A percentile compares a stretch with the other conserved stretches of the same genome.
Conservation (phyloP, 352 stramenopile genomes). For the Peronospora tabacina region DNA sequence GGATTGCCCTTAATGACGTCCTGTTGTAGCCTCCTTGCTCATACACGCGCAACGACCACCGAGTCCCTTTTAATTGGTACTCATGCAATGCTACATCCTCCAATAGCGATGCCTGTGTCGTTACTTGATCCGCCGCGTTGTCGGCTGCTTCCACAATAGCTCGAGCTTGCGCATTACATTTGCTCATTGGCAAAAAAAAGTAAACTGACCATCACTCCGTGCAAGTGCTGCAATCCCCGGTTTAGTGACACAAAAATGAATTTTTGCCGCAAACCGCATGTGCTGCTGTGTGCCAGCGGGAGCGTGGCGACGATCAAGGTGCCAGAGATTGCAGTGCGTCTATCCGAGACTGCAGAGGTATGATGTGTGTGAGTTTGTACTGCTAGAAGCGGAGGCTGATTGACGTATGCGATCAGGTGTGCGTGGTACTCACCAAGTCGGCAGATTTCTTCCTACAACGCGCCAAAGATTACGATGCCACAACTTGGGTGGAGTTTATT, state of each 20-base stretch:
- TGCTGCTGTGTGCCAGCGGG: slow-evolving; percentile 74
- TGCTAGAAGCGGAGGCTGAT: neutral
- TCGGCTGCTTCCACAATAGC: slow-evolving; percentile 23
- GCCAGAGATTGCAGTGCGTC: slow-evolving; percentile 63
- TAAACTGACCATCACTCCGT: slow-evolving; percentile 11
- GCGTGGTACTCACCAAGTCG: slow-evolving; percentile 72
- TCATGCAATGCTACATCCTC: slow-evolving; percentile 56
- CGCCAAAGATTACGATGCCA: slow-evolving; percentile 62
- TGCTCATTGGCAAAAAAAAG: slow-evolving; percentile 37
- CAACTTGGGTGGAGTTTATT: slow-evolving; percentile 38
- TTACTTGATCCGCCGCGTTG: slow-evolving; percentile 14
- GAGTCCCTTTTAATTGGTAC: slow-evolving; percentile 60
- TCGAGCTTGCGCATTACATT: slow-evolving; percentile 34
- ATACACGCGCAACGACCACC: slow-evolving; percentile 57
- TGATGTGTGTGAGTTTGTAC: neutral
- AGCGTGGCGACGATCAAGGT: slow-evolving; percentile 86
- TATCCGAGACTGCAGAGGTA: slow-evolving; percentile 57
- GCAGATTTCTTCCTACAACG: slow-evolving; percentile 79
- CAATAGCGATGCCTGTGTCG: slow-evolving; percentile 30
- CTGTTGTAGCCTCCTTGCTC: slow-evolving; percentile 33
- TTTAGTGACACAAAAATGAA: slow-evolving; percentile 9
- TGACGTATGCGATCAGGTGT: slow-evolving; percentile 37
- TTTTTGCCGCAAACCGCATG: slow-evolving; percentile 26
- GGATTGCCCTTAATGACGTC: slow-evolving; percentile 11
- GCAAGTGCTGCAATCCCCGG: slow-evolving; percentile 1